Evolutionary conservation across 2,329 filamentous ascomycete genomes (phyloP), one percentile per base, ranked within the genome.

Genomic region (Microsporum canis): DNA sequence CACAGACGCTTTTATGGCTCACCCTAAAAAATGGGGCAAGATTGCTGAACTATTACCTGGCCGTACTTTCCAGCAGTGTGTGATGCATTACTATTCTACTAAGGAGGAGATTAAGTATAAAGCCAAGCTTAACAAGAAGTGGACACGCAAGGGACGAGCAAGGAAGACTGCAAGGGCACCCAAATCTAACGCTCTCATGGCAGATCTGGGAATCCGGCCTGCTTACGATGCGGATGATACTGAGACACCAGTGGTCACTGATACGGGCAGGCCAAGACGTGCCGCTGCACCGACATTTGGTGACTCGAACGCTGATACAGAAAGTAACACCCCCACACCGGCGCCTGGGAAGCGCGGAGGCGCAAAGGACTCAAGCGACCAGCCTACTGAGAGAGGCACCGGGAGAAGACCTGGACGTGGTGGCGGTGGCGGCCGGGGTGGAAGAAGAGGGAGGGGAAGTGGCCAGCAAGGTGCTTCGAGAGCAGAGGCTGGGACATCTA

Each of bases 21-120:
- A 74, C 60, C 78, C 78, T 2, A 80, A 80, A 71, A 77, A 76
- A 70, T 80, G 78, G 76, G 77, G 78, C 27, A 78, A 78, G 64
- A 80, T 80, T 63, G 78, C 78, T 2, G 75, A 78, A 58, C 69
- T 72, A 29, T 65, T 80, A 31, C 75, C 77, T 39, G 75, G 74
- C 10, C 74, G 78, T 27, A 72, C 73, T 41, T 80, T 76, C 68
- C 73, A 77, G 64, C 73, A 79, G 60, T 80, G 78, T 63, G 79
- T 80, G 57, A 67, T 75, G 59, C 78, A 80, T 65, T 80, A 80
- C 64, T 80, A 80, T 64, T 68, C 78, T 60, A 80, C 78, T 3
- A 80, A 80, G 65, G 73, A 75, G 61, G 74, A 77, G 53, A 76
- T 76, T 59, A 78, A 77, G 57, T 80, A 80, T 68, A 80, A 79